Percentiles rank a stretch among this genome's conserved stretches.
phyloP scores from a whole-genome alignment of 164 flowering plant genomes.

The Dillenia turbinata region DNA sequence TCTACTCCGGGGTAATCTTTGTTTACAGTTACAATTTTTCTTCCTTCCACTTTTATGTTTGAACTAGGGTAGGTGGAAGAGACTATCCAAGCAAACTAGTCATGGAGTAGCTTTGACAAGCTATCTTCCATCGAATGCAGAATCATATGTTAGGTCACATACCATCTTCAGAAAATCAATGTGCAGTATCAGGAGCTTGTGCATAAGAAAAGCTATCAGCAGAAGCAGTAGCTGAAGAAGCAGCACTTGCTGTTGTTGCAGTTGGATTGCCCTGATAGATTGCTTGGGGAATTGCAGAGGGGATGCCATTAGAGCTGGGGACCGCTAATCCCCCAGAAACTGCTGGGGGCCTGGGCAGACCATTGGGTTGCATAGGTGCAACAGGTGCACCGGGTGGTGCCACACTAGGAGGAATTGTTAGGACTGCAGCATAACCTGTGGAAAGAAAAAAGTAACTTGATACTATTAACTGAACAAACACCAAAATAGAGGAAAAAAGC shows the following conservation, averaged over 20 bases:
- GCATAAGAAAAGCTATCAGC: slow-evolving; percentile 20
- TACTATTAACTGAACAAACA: neutral
- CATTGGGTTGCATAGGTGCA: slow-evolving; percentile 43
- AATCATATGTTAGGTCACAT: neutral
- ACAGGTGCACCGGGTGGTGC: slow-evolving; percentile 66
- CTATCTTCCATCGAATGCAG: too few species aligned
- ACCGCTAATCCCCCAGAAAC: slow-evolving; percentile 35
- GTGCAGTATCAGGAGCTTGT: slow-evolving; percentile 34
- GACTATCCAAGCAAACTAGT: too few species aligned
- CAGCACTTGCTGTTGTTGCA: slow-evolving; percentile 22
- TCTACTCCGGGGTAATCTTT: too few species aligned
- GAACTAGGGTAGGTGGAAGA: too few species aligned
- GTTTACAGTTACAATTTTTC: too few species aligned
- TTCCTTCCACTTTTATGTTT: too few species aligned
- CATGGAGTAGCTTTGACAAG: too few species aligned
- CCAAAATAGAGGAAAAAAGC: neutral
- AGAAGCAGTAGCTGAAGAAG: slow-evolving; percentile 8
- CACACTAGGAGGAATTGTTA: slow-evolving; percentile 50
- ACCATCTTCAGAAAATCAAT: slow-evolving; percentile 14
- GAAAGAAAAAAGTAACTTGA: slow-evolving; percentile 5
- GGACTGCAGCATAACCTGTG: slow-evolving; percentile 41
- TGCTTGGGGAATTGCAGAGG: slow-evolving; percentile 31
- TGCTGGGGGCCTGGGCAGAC: slow-evolving; percentile 52
- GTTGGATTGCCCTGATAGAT: slow-evolving; percentile 44
- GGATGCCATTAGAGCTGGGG: slow-evolving; percentile 39